Evolutionary conservation across 768 basidiomycete genomes (phyloP).

Genomic region (Mycena amicta): DNA sequence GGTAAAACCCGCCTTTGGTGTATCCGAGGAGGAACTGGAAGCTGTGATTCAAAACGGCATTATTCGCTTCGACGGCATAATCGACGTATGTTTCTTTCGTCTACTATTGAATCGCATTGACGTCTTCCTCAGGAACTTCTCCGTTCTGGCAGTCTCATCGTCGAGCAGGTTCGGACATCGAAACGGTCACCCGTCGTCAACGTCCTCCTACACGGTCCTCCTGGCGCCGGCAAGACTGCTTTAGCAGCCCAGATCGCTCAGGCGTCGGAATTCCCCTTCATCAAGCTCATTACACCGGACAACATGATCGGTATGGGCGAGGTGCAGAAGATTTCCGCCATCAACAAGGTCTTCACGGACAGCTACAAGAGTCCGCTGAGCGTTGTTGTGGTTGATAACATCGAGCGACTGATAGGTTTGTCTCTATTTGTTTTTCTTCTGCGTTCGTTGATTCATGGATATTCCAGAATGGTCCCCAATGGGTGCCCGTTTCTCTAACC

Average conservation of each 20-base stretch:
- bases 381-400: slow-evolving; percentile 92
- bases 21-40: slow-evolving; percentile 92
- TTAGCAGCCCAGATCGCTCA: slow-evolving; percentile 93
- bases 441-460: background rate
- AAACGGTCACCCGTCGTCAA: slow-evolving; percentile 91
- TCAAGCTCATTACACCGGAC: slow-evolving; percentile 95
- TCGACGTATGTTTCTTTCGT: slow-evolving; percentile 66
- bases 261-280: slow-evolving; percentile 94
- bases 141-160: slow-evolving; percentile 83
- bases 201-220: slow-evolving; percentile 84
- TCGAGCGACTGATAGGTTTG: slow-evolving; percentile 88
- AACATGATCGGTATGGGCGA: slow-evolving; percentile 98
- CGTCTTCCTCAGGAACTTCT: slow-evolving; percentile 69
- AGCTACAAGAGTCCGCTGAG: slow-evolving; percentile 97
- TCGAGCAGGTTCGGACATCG: slow-evolving; percentile 91
- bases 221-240: slow-evolving; percentile 94
- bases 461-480: slow-evolving; percentile 90
- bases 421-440: slow-evolving; percentile 26
- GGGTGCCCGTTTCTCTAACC: slow-evolving; percentile 95
- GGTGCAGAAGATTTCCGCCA: slow-evolving; percentile 84
- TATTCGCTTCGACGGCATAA: slow-evolving; percentile 74
- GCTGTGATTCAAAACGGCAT: slow-evolving; percentile 96
- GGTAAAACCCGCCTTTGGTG: slow-evolving; percentile 96
- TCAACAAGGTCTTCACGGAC: slow-evolving; percentile 92
- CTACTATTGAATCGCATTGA: slow-evolving; percentile 1